Percentiles rank a stretch among this genome's conserved stretches.
These are phyloP conservation scores for Chlamydomonas sp. DNA, from an alignment of 139 green algal species.

Conservation along the genomic window DNA sequence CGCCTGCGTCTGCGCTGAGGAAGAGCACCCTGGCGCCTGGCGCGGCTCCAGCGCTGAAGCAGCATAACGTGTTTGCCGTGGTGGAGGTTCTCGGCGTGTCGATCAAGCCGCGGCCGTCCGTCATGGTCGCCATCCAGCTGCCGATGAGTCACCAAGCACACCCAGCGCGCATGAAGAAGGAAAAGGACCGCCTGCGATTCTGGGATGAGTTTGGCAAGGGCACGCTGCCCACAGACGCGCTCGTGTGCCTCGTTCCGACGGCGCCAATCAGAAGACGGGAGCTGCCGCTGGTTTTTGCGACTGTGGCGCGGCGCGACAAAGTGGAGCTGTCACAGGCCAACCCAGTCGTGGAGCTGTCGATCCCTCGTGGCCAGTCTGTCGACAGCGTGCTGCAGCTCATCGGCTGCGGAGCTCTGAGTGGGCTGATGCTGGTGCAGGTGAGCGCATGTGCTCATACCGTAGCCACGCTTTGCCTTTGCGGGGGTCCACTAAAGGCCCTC, in stretches of 20 bases:
- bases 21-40: too few relatives aligned
- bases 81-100: slow-evolving; percentile 16
- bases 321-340: slow-evolving; percentile 23
- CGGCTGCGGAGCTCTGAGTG: neutral
- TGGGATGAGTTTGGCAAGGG: slow-evolving; percentile 29
- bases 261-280: too few relatives aligned
- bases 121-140: slow-evolving; percentile 27
- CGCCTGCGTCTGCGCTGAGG: neutral
- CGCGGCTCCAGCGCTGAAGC: neutral
- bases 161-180: slow-evolving; percentile 6
- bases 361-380: slow-evolving; percentile 20
- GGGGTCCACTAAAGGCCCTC: too few relatives aligned
- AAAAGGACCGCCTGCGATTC: slow-evolving; percentile 23
- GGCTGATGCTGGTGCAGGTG: slow-evolving; percentile 36
- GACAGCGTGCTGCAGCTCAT: slow-evolving; percentile 25
- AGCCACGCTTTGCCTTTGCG: too few relatives aligned
- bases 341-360: slow-evolving; percentile 27
- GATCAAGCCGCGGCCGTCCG: slow-evolving; percentile 25
- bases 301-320: slow-evolving; percentile 20
- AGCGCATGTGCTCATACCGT: too few relatives aligned
- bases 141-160: slow-evolving; percentile 16
- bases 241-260: slow-evolving; percentile 39
- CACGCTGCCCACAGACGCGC: slow-evolving; percentile 25
- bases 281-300: slow-evolving; percentile 40
- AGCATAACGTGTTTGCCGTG: neutral